phyloP scores from a whole-genome alignment of 2,329 filamentous ascomycete genomes.

The Lecanicillium sp. region DNA sequence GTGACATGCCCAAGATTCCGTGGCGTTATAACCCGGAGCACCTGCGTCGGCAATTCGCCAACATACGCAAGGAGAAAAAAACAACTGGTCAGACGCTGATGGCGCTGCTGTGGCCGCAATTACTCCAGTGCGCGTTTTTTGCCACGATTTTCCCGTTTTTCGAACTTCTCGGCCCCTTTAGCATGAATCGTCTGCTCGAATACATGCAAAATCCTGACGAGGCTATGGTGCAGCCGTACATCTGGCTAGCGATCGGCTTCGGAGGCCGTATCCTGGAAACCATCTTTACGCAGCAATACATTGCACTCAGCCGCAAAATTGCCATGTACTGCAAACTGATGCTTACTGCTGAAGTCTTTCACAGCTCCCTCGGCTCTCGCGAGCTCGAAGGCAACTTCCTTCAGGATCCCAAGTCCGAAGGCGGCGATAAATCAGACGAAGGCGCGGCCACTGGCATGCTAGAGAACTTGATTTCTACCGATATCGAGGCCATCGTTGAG shows the following conservation, averaged over 20 bases:
- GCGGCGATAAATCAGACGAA: slow-evolving; percentile 25
- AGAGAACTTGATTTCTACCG: slow-evolving; percentile 52
- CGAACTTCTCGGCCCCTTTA: slow-evolving; percentile 47
- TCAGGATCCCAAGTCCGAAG: slow-evolving; percentile 23
- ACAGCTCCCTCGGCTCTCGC: slow-evolving; percentile 48
- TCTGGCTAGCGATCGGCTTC: slow-evolving; percentile 51
- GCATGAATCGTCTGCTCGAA: slow-evolving; percentile 46
- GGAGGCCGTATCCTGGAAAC: slow-evolving; percentile 42
- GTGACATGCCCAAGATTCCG: slow-evolving; percentile 42
- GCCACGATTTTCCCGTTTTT: slow-evolving; percentile 30
- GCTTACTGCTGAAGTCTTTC: slow-evolving; percentile 53
- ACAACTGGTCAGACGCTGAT: slow-evolving; percentile 40
- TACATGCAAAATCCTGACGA: slow-evolving; percentile 41
- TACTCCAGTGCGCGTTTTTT: slow-evolving; percentile 39
- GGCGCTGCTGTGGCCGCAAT: slow-evolving; percentile 35
- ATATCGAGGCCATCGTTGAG: slow-evolving; percentile 53
- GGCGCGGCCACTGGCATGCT: slow-evolving; percentile 43
- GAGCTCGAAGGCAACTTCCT: slow-evolving; percentile 50
- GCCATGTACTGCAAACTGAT: slow-evolving; percentile 50
- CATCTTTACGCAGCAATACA: slow-evolving; percentile 48
- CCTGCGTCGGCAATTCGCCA: slow-evolving; percentile 1
- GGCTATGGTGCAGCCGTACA: slow-evolving; percentile 40
- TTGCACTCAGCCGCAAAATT: slow-evolving; percentile 49
- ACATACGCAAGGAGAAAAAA: not conserved
- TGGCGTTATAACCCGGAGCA: slow-evolving; percentile 34